These are phyloP conservation scores for Thraustochytrium sp. DNA, from an alignment of 352 stramenopile species.

Conservation along the genomic window DNA sequence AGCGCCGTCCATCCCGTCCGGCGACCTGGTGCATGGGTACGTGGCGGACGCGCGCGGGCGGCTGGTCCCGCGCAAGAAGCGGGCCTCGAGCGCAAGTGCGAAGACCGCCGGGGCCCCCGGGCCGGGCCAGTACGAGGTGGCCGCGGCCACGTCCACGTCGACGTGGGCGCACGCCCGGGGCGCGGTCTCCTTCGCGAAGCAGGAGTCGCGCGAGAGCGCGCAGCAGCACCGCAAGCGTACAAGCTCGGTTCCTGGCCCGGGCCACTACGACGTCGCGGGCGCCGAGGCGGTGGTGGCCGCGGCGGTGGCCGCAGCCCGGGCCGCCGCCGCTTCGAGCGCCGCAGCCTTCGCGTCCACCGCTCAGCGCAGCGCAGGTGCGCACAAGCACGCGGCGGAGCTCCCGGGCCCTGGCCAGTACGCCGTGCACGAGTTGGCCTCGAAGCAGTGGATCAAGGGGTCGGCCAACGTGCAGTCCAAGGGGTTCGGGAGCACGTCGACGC, in stretches of 20 bases:
- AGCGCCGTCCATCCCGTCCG: not conserved
- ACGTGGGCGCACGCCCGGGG: not conserved
- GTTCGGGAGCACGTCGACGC: not conserved
- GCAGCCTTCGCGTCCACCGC: not conserved
- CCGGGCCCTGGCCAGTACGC: not conserved
- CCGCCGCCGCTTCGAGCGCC: not conserved
- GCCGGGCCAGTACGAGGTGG: not conserved
- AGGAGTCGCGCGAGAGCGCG: too few relatives aligned
- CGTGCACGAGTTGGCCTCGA: not conserved
- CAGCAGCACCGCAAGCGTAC: not conserved
- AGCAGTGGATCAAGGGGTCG: conserved; percentile 13
- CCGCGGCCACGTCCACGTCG: not conserved
- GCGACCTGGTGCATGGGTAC: not conserved
- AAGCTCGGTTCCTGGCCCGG: not conserved
- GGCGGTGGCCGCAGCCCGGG: not conserved
- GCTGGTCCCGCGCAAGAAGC: not conserved
- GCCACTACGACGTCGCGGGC: not conserved
- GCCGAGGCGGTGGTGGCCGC: not conserved
- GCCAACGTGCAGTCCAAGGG: not conserved
- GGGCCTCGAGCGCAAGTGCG: not conserved
- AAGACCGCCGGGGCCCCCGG: not conserved
- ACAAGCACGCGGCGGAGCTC: not conserved
- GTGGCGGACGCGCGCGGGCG: not conserved
- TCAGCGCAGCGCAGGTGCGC: not conserved
- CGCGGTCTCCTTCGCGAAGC: not conserved